These are phyloP conservation scores for Nymphaea thermarum DNA, from an alignment of 164 flowering plant genomes.

Conservation along the genomic window DNA sequence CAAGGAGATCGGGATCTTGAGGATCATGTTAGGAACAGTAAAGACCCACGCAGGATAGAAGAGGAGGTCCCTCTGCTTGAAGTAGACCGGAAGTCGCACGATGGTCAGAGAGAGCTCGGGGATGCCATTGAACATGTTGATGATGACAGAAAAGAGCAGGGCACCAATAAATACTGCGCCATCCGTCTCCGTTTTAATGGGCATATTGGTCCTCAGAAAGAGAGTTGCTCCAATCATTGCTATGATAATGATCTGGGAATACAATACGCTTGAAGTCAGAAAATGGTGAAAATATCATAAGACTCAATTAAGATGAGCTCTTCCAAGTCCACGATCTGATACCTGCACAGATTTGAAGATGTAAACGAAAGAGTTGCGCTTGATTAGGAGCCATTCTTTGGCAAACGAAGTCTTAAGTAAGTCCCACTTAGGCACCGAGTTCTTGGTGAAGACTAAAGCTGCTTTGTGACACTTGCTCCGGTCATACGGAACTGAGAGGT, in stretches of 20 bases:
- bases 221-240: constrained; percentile 7
- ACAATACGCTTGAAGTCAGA: not conserved
- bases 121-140: constrained; percentile 5
- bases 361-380: constrained; percentile 71
- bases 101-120: constrained; percentile 12
- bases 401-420: constrained; percentile 63
- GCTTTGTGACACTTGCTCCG: constrained; percentile 53
- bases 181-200: not conserved
- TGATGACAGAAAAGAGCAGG: constrained; percentile 5
- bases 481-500: constrained; percentile 62
- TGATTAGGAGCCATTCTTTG: constrained; percentile 75
- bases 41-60: constrained; percentile 38
- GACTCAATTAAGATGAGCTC: too few relatives aligned
- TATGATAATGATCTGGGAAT: constrained; percentile 6
- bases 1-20: constrained; percentile 42
- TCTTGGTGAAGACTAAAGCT: constrained; percentile 53
- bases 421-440: constrained; percentile 47
- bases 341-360: constrained; percentile 55
- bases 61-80: constrained; percentile 42
- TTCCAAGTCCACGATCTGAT: not conserved
- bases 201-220: constrained; percentile 9
- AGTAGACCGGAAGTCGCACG: constrained; percentile 23
- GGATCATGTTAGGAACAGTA: constrained; percentile 64
- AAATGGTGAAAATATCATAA: too few relatives aligned
- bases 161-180: constrained; percentile 10